Evolutionary conservation across 1,139 yeast genomes (phyloP), one percentile per base, ranked within the genome.

Genomic region (Kodamaea alishanica): DNA sequence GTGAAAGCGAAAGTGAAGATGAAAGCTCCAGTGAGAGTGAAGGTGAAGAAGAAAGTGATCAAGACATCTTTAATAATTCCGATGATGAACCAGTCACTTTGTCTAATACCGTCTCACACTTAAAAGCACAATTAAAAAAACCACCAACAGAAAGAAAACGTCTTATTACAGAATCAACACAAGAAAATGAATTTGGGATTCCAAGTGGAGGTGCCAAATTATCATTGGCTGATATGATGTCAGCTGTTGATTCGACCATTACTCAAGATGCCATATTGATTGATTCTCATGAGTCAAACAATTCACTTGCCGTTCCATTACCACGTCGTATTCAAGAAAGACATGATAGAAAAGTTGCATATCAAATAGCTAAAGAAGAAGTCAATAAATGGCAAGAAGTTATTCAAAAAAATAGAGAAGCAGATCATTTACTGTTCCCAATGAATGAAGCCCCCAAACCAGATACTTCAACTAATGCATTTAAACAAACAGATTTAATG

Each of bases 341-440:
- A 54, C 78, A 85, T 49, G 96, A 90, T 51, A 78, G 98, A 56
- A 75, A 73, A 45, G 97, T 94, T 1, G 98, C 98, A 0, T 90
- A 86, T 56, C 95, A 86, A 40, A 76, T 92, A 26, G 81, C 96
- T 37, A 88, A 83, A 49, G 84, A 84, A 37, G 96, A 92, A 54
- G 86, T 92, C 4, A 74, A 80, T 43, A 85, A 84, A 61, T 92
- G 98, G 97, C 78, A 81, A 43, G 96, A 88, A 39, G 77, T 84
- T 0, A 89, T 92, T 9, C 79, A 81, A 47, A 75, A 79, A 41
- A 84, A 87, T 52, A 77, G 96, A 51, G 79, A 80, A 45, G 95
- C 96, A 1, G 97, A 90, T 52, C 90, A 84, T 39, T 65, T 92
- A 37, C 75, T 78, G 41, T 90, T 92, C 60, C 89, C 92, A 5